Base-by-base conservation (phyloP, 352 stramenopile genomes). In the Globisporangium orthogonon region DNA sequence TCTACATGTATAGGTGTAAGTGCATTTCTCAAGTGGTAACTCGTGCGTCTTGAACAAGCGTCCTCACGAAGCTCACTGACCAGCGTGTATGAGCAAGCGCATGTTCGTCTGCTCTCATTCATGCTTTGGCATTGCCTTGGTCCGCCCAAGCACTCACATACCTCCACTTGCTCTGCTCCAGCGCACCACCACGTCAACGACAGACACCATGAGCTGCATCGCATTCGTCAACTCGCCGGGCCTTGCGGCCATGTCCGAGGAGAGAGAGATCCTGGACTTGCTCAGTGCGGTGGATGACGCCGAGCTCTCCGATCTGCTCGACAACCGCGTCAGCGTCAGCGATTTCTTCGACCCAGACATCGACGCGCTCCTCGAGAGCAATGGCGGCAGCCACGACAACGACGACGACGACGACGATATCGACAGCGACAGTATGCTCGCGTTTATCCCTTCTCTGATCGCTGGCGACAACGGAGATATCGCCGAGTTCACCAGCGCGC, bases 181-280 rank as follows among this genome's bases (percentile, higher is more conserved):
- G 35, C 4, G 11, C 37, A 43, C 37, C 37, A 43, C 37, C 43
- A 15, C 43, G 7, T 13, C 43, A 6, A 29, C 43, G 4, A 29
- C 5, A 14, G 18, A 48, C 43, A 4, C 17, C 18, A 48, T 48
- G 43, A 28, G 18, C 18, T 48, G 43, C 15, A 28, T n/a, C 14
- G 47, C 47, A 52, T 41, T 28, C 30, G n/a, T 31, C 7, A 53
- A 43, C 29, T 44, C n/a, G 49, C 17, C 13, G 11, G 29, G 14
- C 5, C 6, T 23, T 30, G 15, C 30, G 7, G 49, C 33, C 31
- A 23, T 39, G 28, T 1, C 30, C 29, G 51, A 40, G 11, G 51
- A 30, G 41, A 70, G 35, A 41, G 58, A 56, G n/a, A 56, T 73
- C 50, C 62, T 69, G 9, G 69, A 70, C 14, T 44, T 66, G 4